Evolutionary conservation across 2,329 filamentous ascomycete species (phyloP).

Genomic region (Monilinia fructigena): DNA sequence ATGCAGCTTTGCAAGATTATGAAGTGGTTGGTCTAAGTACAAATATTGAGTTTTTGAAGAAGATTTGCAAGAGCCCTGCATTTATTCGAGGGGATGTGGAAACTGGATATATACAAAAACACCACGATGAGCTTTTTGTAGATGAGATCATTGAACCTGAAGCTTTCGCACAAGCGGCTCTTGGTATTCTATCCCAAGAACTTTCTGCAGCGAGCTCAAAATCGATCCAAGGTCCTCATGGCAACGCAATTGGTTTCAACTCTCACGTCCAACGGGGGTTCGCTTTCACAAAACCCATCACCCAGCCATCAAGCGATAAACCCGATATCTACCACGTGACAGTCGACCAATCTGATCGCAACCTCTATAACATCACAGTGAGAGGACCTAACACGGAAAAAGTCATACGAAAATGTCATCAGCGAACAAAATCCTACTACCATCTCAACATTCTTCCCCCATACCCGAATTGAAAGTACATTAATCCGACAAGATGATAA

Average conservation of each 20-base stretch:
- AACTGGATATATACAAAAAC: conserved; percentile 93
- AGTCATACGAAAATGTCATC: conserved; percentile 44
- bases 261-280: conserved; percentile 34
- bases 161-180: conserved; percentile 80
- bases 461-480: conserved; percentile 75
- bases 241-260: conserved; percentile 52
- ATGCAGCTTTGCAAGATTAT: conserved; percentile 78
- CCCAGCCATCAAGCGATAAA: conserved; percentile 18
- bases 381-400: conserved; percentile 47
- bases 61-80: conserved; percentile 73
- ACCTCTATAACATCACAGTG: conserved; percentile 46
- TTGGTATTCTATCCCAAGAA: conserved; percentile 65
- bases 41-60: conserved; percentile 95
- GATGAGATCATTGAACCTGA: conserved; percentile 63
- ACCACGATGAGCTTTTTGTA: conserved; percentile 74
- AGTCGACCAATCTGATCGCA: conserved; percentile 37
- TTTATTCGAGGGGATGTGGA: conserved; percentile 89
- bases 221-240: conserved; percentile 43
- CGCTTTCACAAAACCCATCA: conserved; percentile 29
- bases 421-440: conserved; percentile 48
- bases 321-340: conserved; percentile 30
- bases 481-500: conserved; percentile 63
- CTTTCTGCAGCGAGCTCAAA: conserved; percentile 37
- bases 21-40: conserved; percentile 91
- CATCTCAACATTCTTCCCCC: conserved; percentile 75